phyloP scores from a whole-genome alignment of 129 eudicot genomes.

The Cynara cardunculus region DNA sequence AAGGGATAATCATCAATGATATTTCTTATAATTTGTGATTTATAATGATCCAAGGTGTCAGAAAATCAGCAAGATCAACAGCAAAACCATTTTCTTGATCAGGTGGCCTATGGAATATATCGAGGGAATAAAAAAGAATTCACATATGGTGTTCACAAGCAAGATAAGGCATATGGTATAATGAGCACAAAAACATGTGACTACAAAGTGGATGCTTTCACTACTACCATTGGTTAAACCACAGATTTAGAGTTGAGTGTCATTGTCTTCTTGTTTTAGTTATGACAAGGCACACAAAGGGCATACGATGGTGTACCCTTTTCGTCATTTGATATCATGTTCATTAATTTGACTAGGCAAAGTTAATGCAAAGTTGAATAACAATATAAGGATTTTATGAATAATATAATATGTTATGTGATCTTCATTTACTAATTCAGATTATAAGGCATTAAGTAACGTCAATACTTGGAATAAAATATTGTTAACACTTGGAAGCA shows the following conservation, averaged over 20 bases:
- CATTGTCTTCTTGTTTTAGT: too few relatives aligned
- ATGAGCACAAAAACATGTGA: neutral
- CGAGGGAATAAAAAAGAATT: neutral
- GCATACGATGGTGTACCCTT: too few relatives aligned
- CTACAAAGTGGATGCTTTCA: neutral
- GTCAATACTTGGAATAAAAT: neutral
- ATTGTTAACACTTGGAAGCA: neutral
- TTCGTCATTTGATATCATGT: too few relatives aligned
- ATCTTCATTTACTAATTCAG: too few relatives aligned
- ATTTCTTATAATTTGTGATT: neutral
- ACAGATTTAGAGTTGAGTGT: neutral
- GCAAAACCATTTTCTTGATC: neutral
- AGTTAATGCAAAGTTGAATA: too few relatives aligned
- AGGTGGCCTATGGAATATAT: neutral
- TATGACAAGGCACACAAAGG: too few relatives aligned
- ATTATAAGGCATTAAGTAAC: too few relatives aligned
- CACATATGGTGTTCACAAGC: neutral
- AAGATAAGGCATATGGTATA: neutral
- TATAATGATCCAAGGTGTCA: neutral
- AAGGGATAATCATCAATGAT: neutral
- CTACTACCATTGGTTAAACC: neutral
- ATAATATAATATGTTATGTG: too few relatives aligned
- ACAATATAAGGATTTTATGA: too few relatives aligned
- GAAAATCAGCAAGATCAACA: neutral
- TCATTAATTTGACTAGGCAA: too few relatives aligned